Conservation (phyloP, 176 grass and related monocot genomes). For the Sorghum bicolor region DNA sequence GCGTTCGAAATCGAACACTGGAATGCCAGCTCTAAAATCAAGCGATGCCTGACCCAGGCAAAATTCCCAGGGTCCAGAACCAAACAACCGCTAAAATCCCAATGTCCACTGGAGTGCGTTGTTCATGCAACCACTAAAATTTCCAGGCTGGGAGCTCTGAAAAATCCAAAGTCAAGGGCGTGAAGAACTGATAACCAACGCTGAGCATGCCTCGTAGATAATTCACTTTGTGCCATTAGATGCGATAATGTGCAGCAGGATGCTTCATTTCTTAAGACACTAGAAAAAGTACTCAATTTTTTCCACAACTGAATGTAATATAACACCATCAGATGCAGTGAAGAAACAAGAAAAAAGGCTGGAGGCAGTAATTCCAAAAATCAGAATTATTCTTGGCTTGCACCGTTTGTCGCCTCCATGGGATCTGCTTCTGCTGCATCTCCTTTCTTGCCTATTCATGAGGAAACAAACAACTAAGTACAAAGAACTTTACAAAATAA, state of each 20-base stretch:
- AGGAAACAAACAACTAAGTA: background rate
- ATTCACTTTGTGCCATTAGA: slow-evolving; percentile 31
- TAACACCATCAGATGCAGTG: slow-evolving; percentile 47
- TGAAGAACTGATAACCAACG: background rate
- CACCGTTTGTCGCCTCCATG: slow-evolving; percentile 67
- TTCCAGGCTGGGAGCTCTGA: background rate
- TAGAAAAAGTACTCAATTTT: slow-evolving; percentile 39
- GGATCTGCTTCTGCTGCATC: slow-evolving; percentile 70
- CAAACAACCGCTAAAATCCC: background rate
- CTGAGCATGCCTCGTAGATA: background rate
- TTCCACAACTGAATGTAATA: slow-evolving; percentile 49
- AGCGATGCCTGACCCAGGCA: too few species aligned
- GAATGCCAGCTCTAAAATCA: too few species aligned
- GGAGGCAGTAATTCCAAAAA: slow-evolving; percentile 34
- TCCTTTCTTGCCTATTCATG: slow-evolving; percentile 69
- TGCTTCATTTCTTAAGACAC: slow-evolving; percentile 14
- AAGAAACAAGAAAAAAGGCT: slow-evolving; percentile 38
- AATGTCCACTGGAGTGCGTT: background rate
- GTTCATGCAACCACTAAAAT: background rate
- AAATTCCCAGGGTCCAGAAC: too few species aligned
- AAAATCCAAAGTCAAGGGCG: background rate
- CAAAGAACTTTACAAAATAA: background rate
- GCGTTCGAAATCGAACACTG: too few species aligned
- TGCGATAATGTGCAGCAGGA: slow-evolving; percentile 27
- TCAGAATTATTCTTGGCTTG: slow-evolving; percentile 44